Percentiles rank a stretch among this genome's conserved stretches.
Evolutionary conservation across 306 rosid species (phyloP).

Genomic region (Cucurbita maxima): DNA sequence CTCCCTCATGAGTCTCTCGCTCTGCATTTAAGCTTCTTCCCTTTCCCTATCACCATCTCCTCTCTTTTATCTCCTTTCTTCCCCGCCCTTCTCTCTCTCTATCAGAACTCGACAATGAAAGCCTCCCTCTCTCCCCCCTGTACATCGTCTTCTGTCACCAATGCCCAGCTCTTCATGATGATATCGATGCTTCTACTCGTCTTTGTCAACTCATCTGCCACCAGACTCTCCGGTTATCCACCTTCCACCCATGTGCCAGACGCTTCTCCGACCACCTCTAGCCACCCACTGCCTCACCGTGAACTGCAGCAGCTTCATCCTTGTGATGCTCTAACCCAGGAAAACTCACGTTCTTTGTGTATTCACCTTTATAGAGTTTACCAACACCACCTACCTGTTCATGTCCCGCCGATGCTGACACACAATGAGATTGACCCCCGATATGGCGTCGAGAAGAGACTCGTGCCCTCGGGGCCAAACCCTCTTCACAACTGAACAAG

Average conservation of each 20-base stretch:
- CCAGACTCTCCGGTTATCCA: no score
- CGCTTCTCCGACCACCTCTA: background rate
- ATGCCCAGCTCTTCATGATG: background rate
- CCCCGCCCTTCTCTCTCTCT: background rate
- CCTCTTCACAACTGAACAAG: constrained; percentile 75
- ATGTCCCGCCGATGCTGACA: constrained; percentile 5
- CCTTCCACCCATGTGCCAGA: background rate
- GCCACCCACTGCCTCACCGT: background rate
- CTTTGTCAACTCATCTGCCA: constrained; percentile 3
- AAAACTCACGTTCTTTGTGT: constrained; percentile 54
- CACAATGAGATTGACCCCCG: constrained; percentile 42
- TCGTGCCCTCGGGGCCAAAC: constrained; percentile 92
- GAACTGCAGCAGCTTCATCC: constrained; percentile 2
- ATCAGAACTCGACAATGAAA: constrained; percentile 27
- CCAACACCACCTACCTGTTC: constrained; percentile 2
- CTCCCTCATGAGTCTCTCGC: background rate
- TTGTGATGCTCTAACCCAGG: constrained; percentile 44
- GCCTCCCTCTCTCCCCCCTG: constrained; percentile 22
- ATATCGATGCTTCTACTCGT: constrained; percentile 9
- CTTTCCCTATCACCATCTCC: constrained; percentile 36
- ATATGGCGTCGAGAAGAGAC: constrained; percentile 72
- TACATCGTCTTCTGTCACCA: constrained; percentile 10
- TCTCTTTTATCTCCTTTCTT: background rate
- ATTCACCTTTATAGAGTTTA: constrained; percentile 26
- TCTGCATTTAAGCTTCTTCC: constrained; percentile 28